A percentile compares a stretch with the other conserved stretches of the same genome.
phyloP scores from a whole-genome alignment of 192 early-diverging fungal species.

The Lobosporangium transversale region DNA sequence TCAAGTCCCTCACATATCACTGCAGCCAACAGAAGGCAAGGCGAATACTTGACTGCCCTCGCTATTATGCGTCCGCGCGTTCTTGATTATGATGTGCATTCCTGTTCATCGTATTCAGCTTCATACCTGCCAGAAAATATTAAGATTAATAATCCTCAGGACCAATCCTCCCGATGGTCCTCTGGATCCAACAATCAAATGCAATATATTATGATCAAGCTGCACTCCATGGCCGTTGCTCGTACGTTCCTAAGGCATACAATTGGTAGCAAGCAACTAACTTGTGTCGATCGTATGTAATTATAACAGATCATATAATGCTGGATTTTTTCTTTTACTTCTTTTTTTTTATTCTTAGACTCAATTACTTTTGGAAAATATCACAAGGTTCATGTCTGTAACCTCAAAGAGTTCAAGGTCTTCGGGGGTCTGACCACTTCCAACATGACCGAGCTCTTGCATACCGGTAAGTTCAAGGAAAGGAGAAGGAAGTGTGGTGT shows the following conservation, averaged over 20 bases:
- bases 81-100: constrained; percentile 69
- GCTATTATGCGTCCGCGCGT: constrained; percentile 51
- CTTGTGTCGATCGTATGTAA: too few relatives aligned
- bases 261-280: too few relatives aligned
- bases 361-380: constrained; percentile 97
- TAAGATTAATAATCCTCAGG: constrained; percentile 80
- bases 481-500: too few relatives aligned
- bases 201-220: constrained; percentile 91
- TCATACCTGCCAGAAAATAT: constrained; percentile 89
- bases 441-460: constrained; percentile 90
- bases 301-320: too few relatives aligned
- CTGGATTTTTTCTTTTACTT: not conserved
- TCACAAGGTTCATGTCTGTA: constrained; percentile 92
- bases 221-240: constrained; percentile 86
- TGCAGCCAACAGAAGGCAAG: constrained; percentile 26
- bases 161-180: constrained; percentile 94
- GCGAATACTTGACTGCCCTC: constrained; percentile 43
- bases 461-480: constrained; percentile 63
- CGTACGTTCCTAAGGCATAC: too few relatives aligned
- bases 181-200: constrained; percentile 85
- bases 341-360: constrained; percentile 51
- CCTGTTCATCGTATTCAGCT: constrained; percentile 86
- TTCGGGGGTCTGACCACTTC: constrained; percentile 85
- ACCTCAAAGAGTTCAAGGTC: constrained; percentile 96
- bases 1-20: not conserved